Conservation (phyloP, 192 early-diverging fungal genomes). For the Anaeromyces robustus region DNA sequence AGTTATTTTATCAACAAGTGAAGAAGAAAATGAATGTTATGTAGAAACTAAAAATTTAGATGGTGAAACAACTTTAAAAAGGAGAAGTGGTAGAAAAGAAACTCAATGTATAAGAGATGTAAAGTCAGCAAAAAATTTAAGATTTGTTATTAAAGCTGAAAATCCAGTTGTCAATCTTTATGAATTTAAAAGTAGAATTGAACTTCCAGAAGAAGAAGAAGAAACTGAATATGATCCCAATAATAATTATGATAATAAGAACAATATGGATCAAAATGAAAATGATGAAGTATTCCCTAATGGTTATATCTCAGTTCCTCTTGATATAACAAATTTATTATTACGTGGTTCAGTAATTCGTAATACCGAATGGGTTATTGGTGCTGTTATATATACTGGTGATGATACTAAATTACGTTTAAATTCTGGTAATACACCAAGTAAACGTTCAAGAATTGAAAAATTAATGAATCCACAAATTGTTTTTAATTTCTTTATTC, state of each 20-base stretch:
- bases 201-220: not conserved
- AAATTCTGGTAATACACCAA: slow-evolving; percentile 82
- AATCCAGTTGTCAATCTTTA: slow-evolving; percentile 76
- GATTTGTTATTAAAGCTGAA: slow-evolving; percentile 67
- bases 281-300: slow-evolving; percentile 1
- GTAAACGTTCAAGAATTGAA: slow-evolving; percentile 81
- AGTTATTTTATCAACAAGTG: slow-evolving; percentile 69
- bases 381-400: slow-evolving; percentile 77
- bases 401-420: slow-evolving; percentile 92
- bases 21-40: slow-evolving; percentile 69
- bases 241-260: not conserved
- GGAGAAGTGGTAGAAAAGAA: slow-evolving; percentile 46
- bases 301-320: not conserved
- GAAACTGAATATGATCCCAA: not conserved
- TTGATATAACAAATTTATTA: slow-evolving; percentile 23
- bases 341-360: slow-evolving; percentile 82
- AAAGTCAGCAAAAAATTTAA: slow-evolving; percentile 16
- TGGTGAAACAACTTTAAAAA: slow-evolving; percentile 95
- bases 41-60: slow-evolving; percentile 98
- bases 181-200: slow-evolving; percentile 63
- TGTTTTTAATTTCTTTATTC: slow-evolving; percentile 59
- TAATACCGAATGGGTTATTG: slow-evolving; percentile 82
- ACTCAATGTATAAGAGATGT: slow-evolving; percentile 46
- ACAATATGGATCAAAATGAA: too few relatives aligned
- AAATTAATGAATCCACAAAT: slow-evolving; percentile 80